A percentile compares a stretch with the other conserved stretches of the same genome.
Conservation (phyloP, 257 asterid species). For the Echium plantagineum region DNA sequence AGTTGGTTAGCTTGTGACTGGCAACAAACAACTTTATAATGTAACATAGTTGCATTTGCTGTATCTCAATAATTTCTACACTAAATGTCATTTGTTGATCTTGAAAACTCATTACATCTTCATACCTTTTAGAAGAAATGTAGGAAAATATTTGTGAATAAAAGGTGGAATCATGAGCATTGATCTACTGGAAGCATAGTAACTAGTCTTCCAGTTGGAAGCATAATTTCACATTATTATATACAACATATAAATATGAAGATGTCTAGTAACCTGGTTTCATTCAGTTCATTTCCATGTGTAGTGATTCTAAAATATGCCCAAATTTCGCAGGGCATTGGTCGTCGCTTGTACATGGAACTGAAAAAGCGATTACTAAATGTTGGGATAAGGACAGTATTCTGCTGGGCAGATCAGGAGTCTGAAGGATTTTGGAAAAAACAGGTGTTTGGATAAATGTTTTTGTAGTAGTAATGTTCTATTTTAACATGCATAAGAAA, state of each 20-base stretch:
- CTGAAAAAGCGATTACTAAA: conserved; percentile 54
- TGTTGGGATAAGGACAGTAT: conserved; percentile 59
- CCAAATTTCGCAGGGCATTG: conserved; percentile 53
- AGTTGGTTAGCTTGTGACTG: no score
- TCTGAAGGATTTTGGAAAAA: conserved; percentile 89
- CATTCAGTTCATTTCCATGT: not conserved
- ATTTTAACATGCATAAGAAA: not conserved
- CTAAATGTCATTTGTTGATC: no score
- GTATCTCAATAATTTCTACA: not conserved
- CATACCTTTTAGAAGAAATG: not conserved
- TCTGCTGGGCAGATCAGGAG: conserved; percentile 87
- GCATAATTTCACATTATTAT: not conserved
- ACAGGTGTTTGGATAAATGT: conserved; percentile 38
- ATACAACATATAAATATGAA: not conserved
- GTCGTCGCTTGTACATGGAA: conserved; percentile 51
- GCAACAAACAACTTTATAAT: no score
- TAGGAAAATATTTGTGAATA: not conserved
- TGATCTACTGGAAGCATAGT: not conserved
- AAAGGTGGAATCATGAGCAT: not conserved
- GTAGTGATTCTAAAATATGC: conserved; percentile 5
- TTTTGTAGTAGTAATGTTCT: not conserved
- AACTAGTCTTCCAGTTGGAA: not conserved
- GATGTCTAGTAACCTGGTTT: not conserved
- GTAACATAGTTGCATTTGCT: no score
- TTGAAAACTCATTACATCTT: no score